Evolutionary conservation across 1,284 basidiomycete species (phyloP), one percentile per base, ranked within the genome.

Genomic region (Tilletia setariae): DNA sequence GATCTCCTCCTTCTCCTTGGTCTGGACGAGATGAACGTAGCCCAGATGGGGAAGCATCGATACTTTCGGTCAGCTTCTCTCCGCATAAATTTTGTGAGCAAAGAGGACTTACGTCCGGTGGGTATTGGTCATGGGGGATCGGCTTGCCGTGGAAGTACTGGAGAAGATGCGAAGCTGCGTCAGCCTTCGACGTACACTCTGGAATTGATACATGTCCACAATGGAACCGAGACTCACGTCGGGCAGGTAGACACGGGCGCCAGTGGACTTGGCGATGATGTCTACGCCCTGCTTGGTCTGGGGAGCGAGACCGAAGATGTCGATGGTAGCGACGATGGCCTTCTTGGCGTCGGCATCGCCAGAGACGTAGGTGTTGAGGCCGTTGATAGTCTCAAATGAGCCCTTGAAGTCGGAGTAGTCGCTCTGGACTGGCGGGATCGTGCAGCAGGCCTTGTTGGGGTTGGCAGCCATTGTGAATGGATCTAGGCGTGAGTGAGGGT

Each of bases 271-370:
- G 40, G 46, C 46, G n/a, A 59, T 43, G 67, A n/a, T 42, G 56
- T 11, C 76, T 77, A 74, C 77, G 76, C 84, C 85, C 74, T 86
- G 85, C 67, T 84, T 74, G 67, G 84, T 84, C 74, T 85, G 85
- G 42, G 84, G 83, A 68, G 75, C 76, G 76, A 75, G 88, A 85
- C 88, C 88, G 73, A 90, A 89, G 74, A 89, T 89, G 77, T 90
- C 88, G 74, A 85, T 89, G 59, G 89, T 85, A 69, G 86, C 86
- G 64, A 89, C 83, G 51, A 89, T 83, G 9, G 87, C 87, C 66
- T 85, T 85, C 59, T 85, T 83, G 64, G 85, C 84, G 23, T 80
- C 83, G 70, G 84, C 83, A 9, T 86, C 85, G 1, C 76, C 74
- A 25, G 71, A 68, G 63, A 69, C 71, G 70, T 78, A 79, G 53